phyloP scores from a whole-genome alignment of 129 eudicot species.

The Calendula officinalis region DNA sequence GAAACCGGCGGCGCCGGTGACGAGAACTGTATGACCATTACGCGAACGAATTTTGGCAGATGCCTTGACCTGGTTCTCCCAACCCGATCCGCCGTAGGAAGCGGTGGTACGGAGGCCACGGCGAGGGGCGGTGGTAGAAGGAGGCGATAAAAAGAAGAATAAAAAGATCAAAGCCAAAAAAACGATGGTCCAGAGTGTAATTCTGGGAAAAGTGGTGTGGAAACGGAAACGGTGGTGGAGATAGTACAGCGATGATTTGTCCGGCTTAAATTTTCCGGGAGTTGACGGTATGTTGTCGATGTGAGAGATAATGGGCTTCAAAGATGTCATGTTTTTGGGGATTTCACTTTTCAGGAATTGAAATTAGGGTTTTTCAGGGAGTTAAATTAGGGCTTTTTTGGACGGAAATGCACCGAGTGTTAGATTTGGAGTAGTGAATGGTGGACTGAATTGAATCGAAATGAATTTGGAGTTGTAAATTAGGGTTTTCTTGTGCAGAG shows the following conservation, averaged over 20 bases:
- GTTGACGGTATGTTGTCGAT: slow-evolving; percentile 56
- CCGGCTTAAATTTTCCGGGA: slow-evolving; percentile 60
- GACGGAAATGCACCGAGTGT: neutral
- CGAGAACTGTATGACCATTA: slow-evolving; percentile 44
- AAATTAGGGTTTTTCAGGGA: neutral
- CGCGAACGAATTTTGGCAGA: slow-evolving; percentile 48
- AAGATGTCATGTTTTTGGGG: slow-evolving; percentile 34
- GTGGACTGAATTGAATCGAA: too few relatives aligned
- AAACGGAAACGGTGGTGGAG: slow-evolving; percentile 50
- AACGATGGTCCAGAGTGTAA: slow-evolving; percentile 56
- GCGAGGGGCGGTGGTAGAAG: slow-evolving; percentile 35
- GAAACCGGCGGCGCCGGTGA: slow-evolving; percentile 71
- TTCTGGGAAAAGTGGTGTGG: slow-evolving; percentile 41
- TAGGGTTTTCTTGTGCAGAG: neutral
- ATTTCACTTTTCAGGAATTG: neutral
- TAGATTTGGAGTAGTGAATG: too few relatives aligned
- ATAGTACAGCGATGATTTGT: slow-evolving; percentile 34
- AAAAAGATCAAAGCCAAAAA: slow-evolving; percentile 42
- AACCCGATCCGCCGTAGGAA: slow-evolving; percentile 38
- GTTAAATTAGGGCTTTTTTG: neutral
- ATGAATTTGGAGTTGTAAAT: neutral
- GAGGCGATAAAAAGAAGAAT: slow-evolving; percentile 40
- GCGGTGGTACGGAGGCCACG: slow-evolving; percentile 41
- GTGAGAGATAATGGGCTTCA: slow-evolving; percentile 49
- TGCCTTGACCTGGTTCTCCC: slow-evolving; percentile 49